Percentiles rank a stretch among this genome's conserved stretches.
Evolutionary conservation across 2,329 filamentous ascomycete genomes (phyloP).

Genomic region (Tolypocladium ovalisporum): DNA sequence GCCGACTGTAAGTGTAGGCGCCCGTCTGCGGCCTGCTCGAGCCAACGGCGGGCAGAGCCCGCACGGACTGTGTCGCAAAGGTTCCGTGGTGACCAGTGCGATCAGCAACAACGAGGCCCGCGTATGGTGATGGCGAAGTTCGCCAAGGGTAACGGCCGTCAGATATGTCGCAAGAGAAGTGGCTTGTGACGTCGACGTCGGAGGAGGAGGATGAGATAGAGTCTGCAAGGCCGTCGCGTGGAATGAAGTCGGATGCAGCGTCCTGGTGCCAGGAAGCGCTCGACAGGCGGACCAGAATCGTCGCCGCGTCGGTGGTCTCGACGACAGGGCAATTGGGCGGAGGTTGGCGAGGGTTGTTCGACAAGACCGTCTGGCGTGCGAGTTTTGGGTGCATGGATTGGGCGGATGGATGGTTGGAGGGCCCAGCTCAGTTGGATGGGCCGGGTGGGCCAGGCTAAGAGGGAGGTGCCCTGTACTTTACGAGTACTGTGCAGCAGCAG

Average conservation of each 20-base stretch:
- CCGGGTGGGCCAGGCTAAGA: slow-evolving; percentile 5
- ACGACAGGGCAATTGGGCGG: not conserved
- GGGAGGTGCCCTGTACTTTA: not conserved
- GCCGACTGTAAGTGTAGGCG: not conserved
- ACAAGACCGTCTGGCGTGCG: not conserved
- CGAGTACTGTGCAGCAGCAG: not conserved
- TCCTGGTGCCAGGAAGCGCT: not conserved
- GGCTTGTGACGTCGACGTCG: not conserved
- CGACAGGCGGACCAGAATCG: not conserved
- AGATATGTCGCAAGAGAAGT: not conserved
- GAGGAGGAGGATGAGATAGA: not conserved
- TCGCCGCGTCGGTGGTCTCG: not conserved
- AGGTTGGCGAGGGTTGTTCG: not conserved
- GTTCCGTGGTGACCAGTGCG: not conserved
- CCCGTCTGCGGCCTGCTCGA: not conserved
- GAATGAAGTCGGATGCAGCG: not conserved
- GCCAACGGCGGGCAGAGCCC: not conserved
- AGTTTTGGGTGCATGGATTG: slow-evolving; percentile 1
- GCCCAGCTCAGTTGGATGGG: not conserved
- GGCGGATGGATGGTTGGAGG: not conserved
- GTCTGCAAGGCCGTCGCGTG: not conserved
- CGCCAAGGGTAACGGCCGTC: not conserved
- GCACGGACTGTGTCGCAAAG: not conserved
- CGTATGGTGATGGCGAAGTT: not conserved
- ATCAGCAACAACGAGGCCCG: not conserved